A percentile compares a stretch with the other conserved stretches of the same genome.
Conservation (phyloP, 352 stramenopile genomes). For the Globisporangium middletonii region DNA sequence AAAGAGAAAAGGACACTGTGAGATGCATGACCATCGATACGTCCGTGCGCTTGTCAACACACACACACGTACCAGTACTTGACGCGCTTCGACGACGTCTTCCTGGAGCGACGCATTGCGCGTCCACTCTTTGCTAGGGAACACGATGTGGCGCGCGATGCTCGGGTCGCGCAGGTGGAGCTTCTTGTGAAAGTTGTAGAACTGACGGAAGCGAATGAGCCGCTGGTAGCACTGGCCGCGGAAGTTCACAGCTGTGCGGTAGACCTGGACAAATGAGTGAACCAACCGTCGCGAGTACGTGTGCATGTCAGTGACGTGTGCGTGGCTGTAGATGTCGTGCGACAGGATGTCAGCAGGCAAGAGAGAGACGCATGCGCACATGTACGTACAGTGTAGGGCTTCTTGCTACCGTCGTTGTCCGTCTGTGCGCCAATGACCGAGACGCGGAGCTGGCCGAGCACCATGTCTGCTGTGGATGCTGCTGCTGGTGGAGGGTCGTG, state of each 20-base stretch:
- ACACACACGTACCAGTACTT: conserved; percentile 49
- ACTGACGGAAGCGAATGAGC: conserved; percentile 63
- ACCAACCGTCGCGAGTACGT: not conserved
- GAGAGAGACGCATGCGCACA: not conserved
- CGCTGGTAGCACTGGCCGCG: conserved; percentile 60
- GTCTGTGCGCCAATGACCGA: conserved; percentile 69
- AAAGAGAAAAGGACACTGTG: not conserved
- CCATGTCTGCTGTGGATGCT: conserved; percentile 12
- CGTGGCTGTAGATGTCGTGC: not conserved
- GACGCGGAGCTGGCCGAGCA: conserved; percentile 38
- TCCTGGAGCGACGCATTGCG: conserved; percentile 41
- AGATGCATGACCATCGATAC: not conserved
- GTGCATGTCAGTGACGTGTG: not conserved
- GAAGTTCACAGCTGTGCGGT: conserved; percentile 66
- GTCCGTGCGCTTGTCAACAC: not conserved
- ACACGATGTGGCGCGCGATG: conserved; percentile 17
- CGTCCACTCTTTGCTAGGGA: conserved; percentile 54
- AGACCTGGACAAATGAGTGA: conserved; percentile 29
- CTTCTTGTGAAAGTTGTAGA: conserved; percentile 37
- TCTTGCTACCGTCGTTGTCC: conserved; percentile 17
- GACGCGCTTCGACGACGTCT: conserved; percentile 55
- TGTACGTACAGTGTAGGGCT: conserved; percentile 47
- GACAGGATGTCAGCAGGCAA: not conserved
- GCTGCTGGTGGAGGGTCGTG: not conserved
- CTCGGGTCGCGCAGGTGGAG: conserved; percentile 27